phyloP scores from a whole-genome alignment of 176 grass and related monocot species.

The Carex scoparia region DNA sequence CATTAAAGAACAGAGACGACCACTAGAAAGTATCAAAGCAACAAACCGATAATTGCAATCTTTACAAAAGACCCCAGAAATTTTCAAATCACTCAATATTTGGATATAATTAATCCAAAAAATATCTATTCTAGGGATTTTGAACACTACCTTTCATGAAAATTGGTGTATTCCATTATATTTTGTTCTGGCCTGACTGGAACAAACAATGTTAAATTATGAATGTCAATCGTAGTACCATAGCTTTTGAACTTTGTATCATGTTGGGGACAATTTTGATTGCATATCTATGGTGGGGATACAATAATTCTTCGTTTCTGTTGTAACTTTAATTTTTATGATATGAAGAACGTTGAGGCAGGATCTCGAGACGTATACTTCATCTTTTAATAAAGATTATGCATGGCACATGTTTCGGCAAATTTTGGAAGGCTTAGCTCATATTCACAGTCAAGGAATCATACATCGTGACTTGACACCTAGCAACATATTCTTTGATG shows the following conservation, averaged over 20 bases:
- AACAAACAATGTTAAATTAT: background rate
- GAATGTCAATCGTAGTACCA: background rate
- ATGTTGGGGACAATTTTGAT: background rate
- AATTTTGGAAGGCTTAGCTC: conserved; percentile 93
- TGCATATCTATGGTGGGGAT: conserved; percentile 2
- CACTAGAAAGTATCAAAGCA: background rate
- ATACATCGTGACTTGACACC: conserved; percentile 96
- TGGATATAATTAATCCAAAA: background rate
- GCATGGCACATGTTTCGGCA: conserved; percentile 91
- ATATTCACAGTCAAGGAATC: conserved; percentile 99
- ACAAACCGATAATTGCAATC: background rate
- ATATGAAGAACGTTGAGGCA: conserved; percentile 68
- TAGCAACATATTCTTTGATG: conserved; percentile 98
- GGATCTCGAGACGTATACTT: conserved; percentile 75
- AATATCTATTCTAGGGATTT: background rate
- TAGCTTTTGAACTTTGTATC: background rate
- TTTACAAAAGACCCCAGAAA: background rate
- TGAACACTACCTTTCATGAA: background rate
- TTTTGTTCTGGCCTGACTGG: background rate
- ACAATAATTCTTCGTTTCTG: background rate
- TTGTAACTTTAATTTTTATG: conserved; percentile 21
- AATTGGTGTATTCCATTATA: background rate
- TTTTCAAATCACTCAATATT: background rate
- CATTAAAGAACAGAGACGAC: background rate
- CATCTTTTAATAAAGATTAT: conserved; percentile 67